Evolutionary conservation across 169 alveolate genomes (phyloP), one percentile per base, ranked within the genome.

Genomic region (Cryptosporidium bovis): DNA sequence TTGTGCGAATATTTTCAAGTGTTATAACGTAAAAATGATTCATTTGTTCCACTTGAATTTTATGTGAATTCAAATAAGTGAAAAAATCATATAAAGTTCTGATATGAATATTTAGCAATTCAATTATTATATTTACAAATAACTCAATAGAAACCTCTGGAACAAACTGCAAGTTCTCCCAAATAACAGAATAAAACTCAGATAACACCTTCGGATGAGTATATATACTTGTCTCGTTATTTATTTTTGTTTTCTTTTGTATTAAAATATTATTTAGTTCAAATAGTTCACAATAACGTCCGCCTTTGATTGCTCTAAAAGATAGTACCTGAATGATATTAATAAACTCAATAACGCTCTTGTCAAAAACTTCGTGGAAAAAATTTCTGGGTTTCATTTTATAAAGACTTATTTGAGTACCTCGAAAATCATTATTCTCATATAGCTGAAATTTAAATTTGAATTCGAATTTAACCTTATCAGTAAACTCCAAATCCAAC

Each of bases 151-250:
- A 24, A 15, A 1, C 15, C 27, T 69, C 53, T 31, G 83, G 55
- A 13, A 31, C 20, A 31, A 2, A 3, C 0, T 15, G 15, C 31
- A 31, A 13, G 60, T 16, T 50, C 0, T 69, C 67, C 13, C 18
- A 51, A 15, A 69, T 31, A 27, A 66, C 31, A 3, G 53, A 53
- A 33, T 69, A 69, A 51, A 69, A 69, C 27, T 69, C 67, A 34
- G 15, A 36, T 20, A 69, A n/a, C 27, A 69, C 44, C 51, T 69
- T 50, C 5, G 83, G 83, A 53, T 69, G 83, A 69, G 51, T 53
- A 15, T 50, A 31, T 24, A 50, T 67, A 15, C 56, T 36, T 15
- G 24, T 27, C 2, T 8, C 48, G 12, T 0, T 1, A n/a, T 10
- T 48, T 48, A 12, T n/a, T 53, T 53, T 3, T 53, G 29, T 20